Percentiles rank a stretch among this genome's conserved stretches.
phyloP scores from a whole-genome alignment of 78 protist species.

The Fonticula alba region DNA sequence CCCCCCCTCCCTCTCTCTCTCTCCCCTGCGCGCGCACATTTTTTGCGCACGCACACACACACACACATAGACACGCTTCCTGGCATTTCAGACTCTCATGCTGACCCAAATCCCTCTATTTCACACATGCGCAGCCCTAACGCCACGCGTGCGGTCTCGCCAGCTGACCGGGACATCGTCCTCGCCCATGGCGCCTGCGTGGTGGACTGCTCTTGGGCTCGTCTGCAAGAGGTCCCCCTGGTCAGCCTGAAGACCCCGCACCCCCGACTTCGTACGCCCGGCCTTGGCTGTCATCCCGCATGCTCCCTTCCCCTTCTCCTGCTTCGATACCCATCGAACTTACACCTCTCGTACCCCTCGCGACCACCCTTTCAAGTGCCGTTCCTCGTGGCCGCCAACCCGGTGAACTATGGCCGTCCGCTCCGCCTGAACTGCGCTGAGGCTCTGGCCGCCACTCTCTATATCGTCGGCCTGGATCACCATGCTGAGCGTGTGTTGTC shows the following conservation, averaged over 20 bases:
- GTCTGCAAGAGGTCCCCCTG: slow-evolving; percentile 57
- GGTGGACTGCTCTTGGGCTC: slow-evolving; percentile 86
- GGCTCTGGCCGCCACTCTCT: slow-evolving; percentile 75
- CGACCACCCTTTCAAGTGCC: slow-evolving; percentile 58
- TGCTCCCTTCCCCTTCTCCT: too few relatives aligned
- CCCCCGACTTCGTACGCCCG: slow-evolving; percentile 21
- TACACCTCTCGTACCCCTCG: neutral
- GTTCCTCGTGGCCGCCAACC: slow-evolving; percentile 86
- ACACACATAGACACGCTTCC: too few relatives aligned
- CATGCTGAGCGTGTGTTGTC: slow-evolving; percentile 40
- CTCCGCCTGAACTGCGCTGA: slow-evolving; percentile 68
- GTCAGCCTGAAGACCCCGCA: slow-evolving; percentile 35
- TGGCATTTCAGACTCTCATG: neutral
- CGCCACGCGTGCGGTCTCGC: slow-evolving; percentile 45
- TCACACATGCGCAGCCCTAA: slow-evolving; percentile 25
- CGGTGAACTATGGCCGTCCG: slow-evolving; percentile 89
- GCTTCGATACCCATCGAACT: too few relatives aligned
- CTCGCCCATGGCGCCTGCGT: slow-evolving; percentile 48
- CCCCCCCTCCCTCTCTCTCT: too few relatives aligned
- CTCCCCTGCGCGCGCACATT: neutral
- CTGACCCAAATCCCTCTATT: neutral
- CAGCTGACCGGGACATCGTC: slow-evolving; percentile 51
- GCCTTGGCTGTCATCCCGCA: neutral
- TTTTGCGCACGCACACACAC: neutral
- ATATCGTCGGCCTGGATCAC: slow-evolving; percentile 32